Percentiles rank a stretch among this genome's conserved stretches.
phyloP scores from a whole-genome alignment of 805 yeast species.

The Ogataea ganodermae region DNA sequence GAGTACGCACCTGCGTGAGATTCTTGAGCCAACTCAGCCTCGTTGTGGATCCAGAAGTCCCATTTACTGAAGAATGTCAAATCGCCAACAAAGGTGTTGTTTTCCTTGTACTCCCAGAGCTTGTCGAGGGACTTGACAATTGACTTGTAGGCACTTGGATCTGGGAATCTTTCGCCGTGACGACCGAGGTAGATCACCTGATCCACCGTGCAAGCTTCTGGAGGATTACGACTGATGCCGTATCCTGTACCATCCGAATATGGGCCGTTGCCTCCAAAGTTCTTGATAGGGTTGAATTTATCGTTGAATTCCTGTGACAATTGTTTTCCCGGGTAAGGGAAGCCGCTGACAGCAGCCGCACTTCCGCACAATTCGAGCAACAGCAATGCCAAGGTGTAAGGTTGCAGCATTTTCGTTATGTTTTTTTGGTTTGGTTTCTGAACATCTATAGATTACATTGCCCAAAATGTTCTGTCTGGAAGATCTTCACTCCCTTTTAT shows the following conservation, averaged over 20 bases:
- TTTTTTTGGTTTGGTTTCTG: no score
- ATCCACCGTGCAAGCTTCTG: constrained; percentile 50
- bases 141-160: constrained; percentile 22
- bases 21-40: constrained; percentile 42
- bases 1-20: constrained; percentile 49
- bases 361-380: neutral
- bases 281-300: constrained; percentile 48
- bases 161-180: constrained; percentile 63
- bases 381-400: neutral
- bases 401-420: neutral
- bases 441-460: neutral
- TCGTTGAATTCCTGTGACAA: constrained; percentile 34
- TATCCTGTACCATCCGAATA: constrained; percentile 49
- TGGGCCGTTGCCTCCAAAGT: constrained; percentile 56
- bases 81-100: constrained; percentile 40
- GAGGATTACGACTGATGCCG: constrained; percentile 55
- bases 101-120: constrained; percentile 12
- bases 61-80: constrained; percentile 50
- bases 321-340: constrained; percentile 20
- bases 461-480: neutral
- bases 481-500: neutral
- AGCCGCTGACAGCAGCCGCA: constrained; percentile 1
- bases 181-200: constrained; percentile 55
- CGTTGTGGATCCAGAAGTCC: constrained; percentile 32
- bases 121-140: constrained; percentile 13